These are phyloP conservation scores for Stenocarpella maydis DNA, from an alignment of 2,329 filamentous ascomycete genomes.

Conservation along the genomic window DNA sequence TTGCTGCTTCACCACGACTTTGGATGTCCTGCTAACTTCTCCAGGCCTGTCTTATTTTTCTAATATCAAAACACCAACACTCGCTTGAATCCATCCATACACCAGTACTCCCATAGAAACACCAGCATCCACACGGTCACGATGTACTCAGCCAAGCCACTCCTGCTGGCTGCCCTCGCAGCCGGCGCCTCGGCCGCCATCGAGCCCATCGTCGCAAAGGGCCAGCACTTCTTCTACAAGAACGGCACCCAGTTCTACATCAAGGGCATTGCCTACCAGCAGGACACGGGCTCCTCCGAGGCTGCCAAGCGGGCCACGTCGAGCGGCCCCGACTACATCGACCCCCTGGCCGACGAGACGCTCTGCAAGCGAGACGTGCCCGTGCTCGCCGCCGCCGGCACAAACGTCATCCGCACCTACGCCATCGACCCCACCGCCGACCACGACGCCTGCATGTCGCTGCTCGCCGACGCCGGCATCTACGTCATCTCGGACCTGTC, in stretches of 20 bases:
- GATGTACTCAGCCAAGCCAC: slow-evolving; percentile 35
- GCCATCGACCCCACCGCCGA: slow-evolving; percentile 82
- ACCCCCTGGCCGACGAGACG: slow-evolving; percentile 79
- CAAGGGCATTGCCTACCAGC: slow-evolving; percentile 94
- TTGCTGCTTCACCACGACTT: background rate
- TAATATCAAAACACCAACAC: slow-evolving; percentile 19
- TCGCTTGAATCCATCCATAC: slow-evolving; percentile 11
- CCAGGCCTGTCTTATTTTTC: slow-evolving; percentile 31
- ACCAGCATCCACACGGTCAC: background rate
- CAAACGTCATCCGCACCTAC: slow-evolving; percentile 96
- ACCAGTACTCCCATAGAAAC: background rate
- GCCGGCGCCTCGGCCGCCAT: slow-evolving; percentile 27
- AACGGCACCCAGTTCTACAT: slow-evolving; percentile 77
- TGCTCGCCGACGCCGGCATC: slow-evolving; percentile 85
- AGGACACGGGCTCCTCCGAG: slow-evolving; percentile 63
- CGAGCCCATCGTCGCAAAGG: slow-evolving; percentile 36
- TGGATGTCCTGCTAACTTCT: slow-evolving; percentile 19
- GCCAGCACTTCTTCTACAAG: slow-evolving; percentile 77
- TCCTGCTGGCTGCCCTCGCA: slow-evolving; percentile 32
- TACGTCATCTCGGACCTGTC: slow-evolving; percentile 94
- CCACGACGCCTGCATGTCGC: slow-evolving; percentile 85
- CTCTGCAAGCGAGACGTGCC: slow-evolving; percentile 87
- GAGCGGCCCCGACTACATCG: slow-evolving; percentile 67
- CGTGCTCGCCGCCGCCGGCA: slow-evolving; percentile 77
- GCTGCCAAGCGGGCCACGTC: slow-evolving; percentile 57